A percentile compares a stretch with the other conserved stretches of the same genome.
Evolutionary conservation across 352 stramenopile species (phyloP).

Genomic region (Globisporangium paddicum): DNA sequence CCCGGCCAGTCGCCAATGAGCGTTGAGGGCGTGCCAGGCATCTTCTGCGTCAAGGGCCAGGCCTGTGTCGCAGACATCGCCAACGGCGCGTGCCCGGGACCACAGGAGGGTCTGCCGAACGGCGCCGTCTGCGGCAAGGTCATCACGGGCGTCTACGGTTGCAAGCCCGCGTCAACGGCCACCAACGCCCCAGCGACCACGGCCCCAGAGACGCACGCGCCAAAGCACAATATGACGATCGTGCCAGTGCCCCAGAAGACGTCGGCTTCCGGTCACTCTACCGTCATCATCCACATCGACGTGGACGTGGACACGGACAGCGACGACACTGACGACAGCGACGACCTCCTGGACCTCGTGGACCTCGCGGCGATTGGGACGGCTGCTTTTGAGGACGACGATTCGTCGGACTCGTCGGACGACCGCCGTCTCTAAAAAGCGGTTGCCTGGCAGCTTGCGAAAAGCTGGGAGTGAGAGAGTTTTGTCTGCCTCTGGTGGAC

Average conservation of each 20-base stretch:
- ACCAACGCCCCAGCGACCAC: neutral
- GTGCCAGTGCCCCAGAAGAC: conserved; percentile 72
- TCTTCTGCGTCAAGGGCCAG: conserved; percentile 10
- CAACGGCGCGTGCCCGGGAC: conserved; percentile 8
- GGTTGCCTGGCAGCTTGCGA: no score
- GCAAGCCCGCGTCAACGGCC: neutral
- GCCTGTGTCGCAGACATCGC: conserved; percentile 9
- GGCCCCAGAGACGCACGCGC: neutral
- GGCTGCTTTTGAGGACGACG: neutral
- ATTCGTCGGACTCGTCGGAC: neutral
- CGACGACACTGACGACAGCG: conserved; percentile 20
- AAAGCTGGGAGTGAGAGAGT: no score
- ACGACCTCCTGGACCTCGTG: neutral
- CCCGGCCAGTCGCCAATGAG: neutral
- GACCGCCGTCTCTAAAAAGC: neutral
- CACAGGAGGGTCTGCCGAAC: conserved; percentile 12
- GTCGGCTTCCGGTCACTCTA: conserved; percentile 30
- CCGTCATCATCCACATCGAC: conserved; percentile 92
- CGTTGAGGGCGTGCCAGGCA: conserved; percentile 7
- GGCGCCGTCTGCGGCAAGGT: neutral
- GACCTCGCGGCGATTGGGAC: neutral
- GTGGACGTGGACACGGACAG: conserved; percentile 73
- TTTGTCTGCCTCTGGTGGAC: no score
- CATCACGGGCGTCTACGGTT: conserved; percentile 1
- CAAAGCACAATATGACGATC: conserved; percentile 15